A percentile compares a stretch with the other conserved stretches of the same genome.
Conservation (phyloP, 768 basidiomycete genomes). For the Termitomyces sp. region DNA sequence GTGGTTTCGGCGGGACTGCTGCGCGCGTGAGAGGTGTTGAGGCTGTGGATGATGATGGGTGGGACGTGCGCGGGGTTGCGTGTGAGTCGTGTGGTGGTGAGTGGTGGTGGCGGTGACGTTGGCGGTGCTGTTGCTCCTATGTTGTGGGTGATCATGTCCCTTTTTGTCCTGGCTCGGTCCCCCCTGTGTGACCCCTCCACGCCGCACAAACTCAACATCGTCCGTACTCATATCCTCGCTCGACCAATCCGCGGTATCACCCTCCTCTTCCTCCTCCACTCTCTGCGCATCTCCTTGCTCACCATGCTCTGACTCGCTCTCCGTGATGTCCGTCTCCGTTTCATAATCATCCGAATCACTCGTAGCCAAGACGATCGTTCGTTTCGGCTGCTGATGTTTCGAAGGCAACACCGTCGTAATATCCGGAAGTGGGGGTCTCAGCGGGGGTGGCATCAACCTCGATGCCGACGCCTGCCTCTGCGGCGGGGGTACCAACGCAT, state of each 20-base stretch:
- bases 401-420: constrained; percentile 15
- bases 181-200: neutral
- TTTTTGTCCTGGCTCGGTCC: neutral
- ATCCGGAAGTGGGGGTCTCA: constrained; percentile 16
- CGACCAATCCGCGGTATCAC: constrained; percentile 54
- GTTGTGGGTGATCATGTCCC: neutral
- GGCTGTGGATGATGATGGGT: constrained; percentile 17
- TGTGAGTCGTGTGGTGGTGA: constrained; percentile 8
- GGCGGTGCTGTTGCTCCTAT: neutral
- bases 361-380: constrained; percentile 47
- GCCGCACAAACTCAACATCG: constrained; percentile 21
- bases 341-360: constrained; percentile 50
- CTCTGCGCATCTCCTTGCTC: constrained; percentile 27
- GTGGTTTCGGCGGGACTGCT: constrained; percentile 19
- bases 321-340: constrained; percentile 22
- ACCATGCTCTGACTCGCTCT: constrained; percentile 16
- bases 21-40: constrained; percentile 19
- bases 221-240: constrained; percentile 51
- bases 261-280: constrained; percentile 32
- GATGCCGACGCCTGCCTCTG: constrained; percentile 1
- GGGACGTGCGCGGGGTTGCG: neutral
- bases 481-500: neutral
- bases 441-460: constrained; percentile 20
- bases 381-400: constrained; percentile 25
- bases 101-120: neutral